Conservation (phyloP, 1,284 basidiomycete genomes). For the Ganoderma meredithae region DNA sequence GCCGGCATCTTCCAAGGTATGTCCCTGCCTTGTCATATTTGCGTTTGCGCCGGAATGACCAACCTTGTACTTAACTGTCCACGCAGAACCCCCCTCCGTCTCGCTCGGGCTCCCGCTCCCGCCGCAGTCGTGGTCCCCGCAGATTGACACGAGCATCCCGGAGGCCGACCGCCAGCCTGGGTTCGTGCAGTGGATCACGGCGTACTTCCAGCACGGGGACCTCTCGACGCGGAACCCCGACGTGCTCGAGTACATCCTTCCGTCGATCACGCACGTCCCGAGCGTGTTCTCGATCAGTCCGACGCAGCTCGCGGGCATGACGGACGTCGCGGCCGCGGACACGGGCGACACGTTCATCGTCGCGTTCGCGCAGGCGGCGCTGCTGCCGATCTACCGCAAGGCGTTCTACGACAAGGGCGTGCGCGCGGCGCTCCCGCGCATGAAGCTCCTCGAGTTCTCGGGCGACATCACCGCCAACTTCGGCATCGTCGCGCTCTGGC, state of each 20-base stretch:
- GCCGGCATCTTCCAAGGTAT: background rate
- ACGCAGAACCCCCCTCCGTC: constrained; percentile 6
- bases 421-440: background rate
- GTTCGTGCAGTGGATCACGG: constrained; percentile 35
- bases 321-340: constrained; percentile 1
- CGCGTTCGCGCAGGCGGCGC: background rate
- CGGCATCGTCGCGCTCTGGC: constrained; percentile 6
- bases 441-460: background rate
- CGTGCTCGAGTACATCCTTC: constrained; percentile 11
- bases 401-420: background rate
- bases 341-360: constrained; percentile 29
- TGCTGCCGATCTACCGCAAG: background rate
- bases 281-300: constrained; percentile 23
- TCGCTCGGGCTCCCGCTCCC: background rate
- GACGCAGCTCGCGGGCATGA: constrained; percentile 20
- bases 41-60: background rate
- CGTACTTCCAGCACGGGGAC: constrained; percentile 45
- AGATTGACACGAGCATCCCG: constrained; percentile 8
- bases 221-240: constrained; percentile 37
- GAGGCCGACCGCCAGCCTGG: background rate
- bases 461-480: constrained; percentile 7
- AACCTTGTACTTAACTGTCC: background rate
- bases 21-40: background rate
- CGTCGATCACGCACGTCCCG: background rate
- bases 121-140: background rate